Percentiles rank a stretch among this genome's conserved stretches.
Evolutionary conservation across 345 rosid genomes (phyloP).

Genomic region (Populus alba): DNA sequence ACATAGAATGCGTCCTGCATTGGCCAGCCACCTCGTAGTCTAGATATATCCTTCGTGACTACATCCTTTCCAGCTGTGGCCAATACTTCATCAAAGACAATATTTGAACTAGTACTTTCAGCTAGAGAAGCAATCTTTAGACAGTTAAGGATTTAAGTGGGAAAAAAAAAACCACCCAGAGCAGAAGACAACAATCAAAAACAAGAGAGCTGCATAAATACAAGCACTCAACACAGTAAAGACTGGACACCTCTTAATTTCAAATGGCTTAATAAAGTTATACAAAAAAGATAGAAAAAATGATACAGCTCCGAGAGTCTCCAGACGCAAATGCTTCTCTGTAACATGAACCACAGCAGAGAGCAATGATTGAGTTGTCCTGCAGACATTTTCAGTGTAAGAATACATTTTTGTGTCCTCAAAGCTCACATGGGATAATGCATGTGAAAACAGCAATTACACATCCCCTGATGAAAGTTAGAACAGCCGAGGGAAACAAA

Average conservation of each 20-base stretch:
- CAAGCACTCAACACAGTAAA: background rate
- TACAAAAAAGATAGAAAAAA: slow-evolving; percentile 12
- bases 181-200: background rate
- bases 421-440: background rate
- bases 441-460: background rate
- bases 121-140: slow-evolving; percentile 73
- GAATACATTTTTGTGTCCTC: background rate
- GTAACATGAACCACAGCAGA: slow-evolving; percentile 82
- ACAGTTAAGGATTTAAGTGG: slow-evolving; percentile 41
- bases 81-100: slow-evolving; percentile 82
- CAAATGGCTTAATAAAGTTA: slow-evolving; percentile 1
- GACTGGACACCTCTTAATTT: background rate
- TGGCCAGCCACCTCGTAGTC: slow-evolving; percentile 99
- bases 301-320: slow-evolving; percentile 94
- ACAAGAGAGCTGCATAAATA: slow-evolving; percentile 5
- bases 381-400: slow-evolving; percentile 29
- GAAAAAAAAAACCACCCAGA: background rate
- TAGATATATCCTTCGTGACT: slow-evolving; percentile 89
- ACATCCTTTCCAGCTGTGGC: slow-evolving; percentile 83
- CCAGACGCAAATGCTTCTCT: slow-evolving; percentile 81
- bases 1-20: slow-evolving; percentile 95
- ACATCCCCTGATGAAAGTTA: background rate
- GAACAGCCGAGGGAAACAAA: background rate
- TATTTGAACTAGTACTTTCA: slow-evolving; percentile 67
- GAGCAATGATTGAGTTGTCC: slow-evolving; percentile 87